Base-by-base conservation (phyloP, 768 basidiomycete genomes). In the Omphalotus guepiniiformis region DNA sequence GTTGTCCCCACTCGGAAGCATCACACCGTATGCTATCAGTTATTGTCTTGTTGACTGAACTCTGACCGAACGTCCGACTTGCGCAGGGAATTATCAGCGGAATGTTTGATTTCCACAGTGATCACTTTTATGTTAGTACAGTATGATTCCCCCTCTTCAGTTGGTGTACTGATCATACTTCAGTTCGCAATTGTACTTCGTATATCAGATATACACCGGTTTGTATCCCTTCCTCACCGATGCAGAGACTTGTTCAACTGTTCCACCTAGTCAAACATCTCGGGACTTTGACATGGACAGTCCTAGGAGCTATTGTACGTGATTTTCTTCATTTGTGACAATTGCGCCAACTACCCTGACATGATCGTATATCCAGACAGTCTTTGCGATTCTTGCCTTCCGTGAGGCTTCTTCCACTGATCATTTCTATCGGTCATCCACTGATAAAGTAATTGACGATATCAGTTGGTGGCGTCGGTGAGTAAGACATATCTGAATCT, bases 151-250 rank as follows among this genome's bases (percentile, higher is more conserved):
- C 13, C 27, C 12, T 16, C 25, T 13, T n/a, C n/a, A n/a, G n/a
- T n/a, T n/a, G 2, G 25, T 37, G 40, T 38, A 30, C 42, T 23
- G 11, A 22, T 46, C 7, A 34, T n/a, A 32, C 11, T 42, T 12
- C 51, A 74, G 73, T 23, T 73, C 74, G 11, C 74, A 75, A 49
- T 53, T 68, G 50, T 73, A 68, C 55, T 74, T 75, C 47, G 71
- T 67, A 4, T 61, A 66, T 43, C 72, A 74, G 52, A 54, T 74
- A 5, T 63, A 71, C 39, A 53, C 54, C 12, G 69, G 70, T 69
- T 42, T 18, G 58, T 47, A 8, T 23, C 23, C 7, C 6, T 12
- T 40, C n/a, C n/a, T 4, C 9, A 28, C 15, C 15, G 5, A 9
- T 34, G 29, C 37, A 22, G 13, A 39, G 12, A 4, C 34, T 21